Evolutionary conservation across 257 asterid species (phyloP).

Genomic region (Coffea canephora): DNA sequence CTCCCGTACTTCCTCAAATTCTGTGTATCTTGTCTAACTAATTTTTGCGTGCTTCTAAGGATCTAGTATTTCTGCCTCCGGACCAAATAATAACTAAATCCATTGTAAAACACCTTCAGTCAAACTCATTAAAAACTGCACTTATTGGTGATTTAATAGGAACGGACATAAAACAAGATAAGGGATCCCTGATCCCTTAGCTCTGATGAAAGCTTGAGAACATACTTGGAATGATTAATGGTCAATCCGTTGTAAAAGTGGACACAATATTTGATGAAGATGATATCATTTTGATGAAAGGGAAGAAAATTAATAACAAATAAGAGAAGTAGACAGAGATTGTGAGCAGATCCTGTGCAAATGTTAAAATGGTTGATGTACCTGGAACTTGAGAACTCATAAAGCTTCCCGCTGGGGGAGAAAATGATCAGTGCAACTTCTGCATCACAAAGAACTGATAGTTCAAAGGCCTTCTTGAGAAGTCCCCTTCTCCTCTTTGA

Average conservation of each 20-base stretch:
- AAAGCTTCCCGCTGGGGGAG: constrained; percentile 51
- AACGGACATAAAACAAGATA: background rate
- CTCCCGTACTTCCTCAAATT: constrained; percentile 1
- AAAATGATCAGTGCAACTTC: constrained; percentile 56
- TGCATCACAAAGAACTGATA: constrained; percentile 65
- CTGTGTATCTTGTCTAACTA: background rate
- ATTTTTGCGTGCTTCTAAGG: background rate
- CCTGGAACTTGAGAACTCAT: constrained; percentile 61
- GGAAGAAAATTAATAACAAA: background rate
- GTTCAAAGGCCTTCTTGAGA: constrained; percentile 60
- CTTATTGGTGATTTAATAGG: background rate
- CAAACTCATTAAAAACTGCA: background rate
- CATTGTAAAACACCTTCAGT: background rate
- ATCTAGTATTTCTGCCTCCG: background rate
- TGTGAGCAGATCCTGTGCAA: background rate
- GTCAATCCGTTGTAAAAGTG: background rate
- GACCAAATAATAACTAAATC: background rate
- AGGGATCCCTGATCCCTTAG: background rate
- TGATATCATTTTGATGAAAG: background rate
- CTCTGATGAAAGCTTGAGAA: background rate
- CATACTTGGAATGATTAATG: background rate
- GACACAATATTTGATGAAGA: background rate
- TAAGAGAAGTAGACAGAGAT: no score
- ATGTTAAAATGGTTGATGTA: constrained; percentile 9
- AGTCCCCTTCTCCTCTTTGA: constrained; percentile 66